Conservation (phyloP, 306 rosid genomes). For the Rubus parviflorus region DNA sequence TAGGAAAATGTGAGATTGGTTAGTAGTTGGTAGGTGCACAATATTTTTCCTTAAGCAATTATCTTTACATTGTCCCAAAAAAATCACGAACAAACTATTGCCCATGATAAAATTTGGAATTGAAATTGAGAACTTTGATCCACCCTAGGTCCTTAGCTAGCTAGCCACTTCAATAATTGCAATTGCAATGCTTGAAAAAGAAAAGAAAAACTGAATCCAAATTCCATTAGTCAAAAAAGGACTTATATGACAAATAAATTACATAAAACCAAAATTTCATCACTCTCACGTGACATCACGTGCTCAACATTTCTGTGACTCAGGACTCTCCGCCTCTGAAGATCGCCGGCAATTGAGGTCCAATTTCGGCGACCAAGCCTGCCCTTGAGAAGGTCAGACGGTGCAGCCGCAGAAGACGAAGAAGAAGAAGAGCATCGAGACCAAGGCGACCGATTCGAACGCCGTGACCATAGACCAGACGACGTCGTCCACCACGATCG, state of each 20-base stretch:
- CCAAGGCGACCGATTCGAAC: constrained; percentile 69
- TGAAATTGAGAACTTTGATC: no score
- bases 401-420: constrained; percentile 84
- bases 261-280: not conserved
- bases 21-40: no score
- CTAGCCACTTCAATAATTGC: no score
- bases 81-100: no score
- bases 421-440: constrained; percentile 81
- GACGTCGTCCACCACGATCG: constrained; percentile 72
- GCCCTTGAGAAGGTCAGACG: constrained; percentile 23
- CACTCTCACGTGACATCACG: not conserved
- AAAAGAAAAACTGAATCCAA: constrained; percentile 4
- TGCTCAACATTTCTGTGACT: not conserved
- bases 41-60: no score
- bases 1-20: no score
- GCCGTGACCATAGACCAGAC: constrained; percentile 75
- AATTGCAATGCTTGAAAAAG: not conserved
- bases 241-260: no score
- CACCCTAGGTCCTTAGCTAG: no score
- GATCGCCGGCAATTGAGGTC: not conserved
- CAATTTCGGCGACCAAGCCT: not conserved
- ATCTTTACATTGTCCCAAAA: no score
- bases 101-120: no score
- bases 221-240: not conserved
- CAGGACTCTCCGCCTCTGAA: not conserved